Percentiles rank a stretch among this genome's conserved stretches.
phyloP scores from a whole-genome alignment of 495 filamentous ascomycete species.

The Tuber calosporum region DNA sequence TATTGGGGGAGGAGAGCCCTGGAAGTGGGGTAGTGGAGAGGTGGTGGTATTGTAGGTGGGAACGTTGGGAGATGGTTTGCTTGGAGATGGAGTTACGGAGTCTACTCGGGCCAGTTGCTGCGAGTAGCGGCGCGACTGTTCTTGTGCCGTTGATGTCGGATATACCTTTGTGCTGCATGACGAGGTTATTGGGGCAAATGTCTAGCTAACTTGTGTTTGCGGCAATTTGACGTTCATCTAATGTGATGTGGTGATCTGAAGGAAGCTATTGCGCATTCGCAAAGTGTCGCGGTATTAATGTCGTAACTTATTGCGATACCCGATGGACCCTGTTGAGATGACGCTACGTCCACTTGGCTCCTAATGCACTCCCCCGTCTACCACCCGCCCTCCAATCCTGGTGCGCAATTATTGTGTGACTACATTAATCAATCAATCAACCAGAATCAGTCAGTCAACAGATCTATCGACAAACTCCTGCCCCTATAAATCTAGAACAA shows the following conservation, averaged over 20 bases:
- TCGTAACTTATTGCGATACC: not conserved
- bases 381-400: not conserved
- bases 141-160: not conserved
- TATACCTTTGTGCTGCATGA: not conserved
- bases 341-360: not conserved
- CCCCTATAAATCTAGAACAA: not conserved
- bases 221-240: not conserved
- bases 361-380: not conserved
- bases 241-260: not conserved
- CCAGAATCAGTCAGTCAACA: not conserved
- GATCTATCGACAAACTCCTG: not conserved
- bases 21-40: not conserved
- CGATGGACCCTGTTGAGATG: not conserved
- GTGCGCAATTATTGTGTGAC: not conserved
- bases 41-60: not conserved
- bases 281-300: not conserved
- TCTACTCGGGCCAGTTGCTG: not conserved
- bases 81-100: not conserved
- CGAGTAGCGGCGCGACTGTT: not conserved
- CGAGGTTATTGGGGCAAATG: not conserved
- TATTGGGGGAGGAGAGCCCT: not conserved
- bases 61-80: not conserved
- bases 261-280: not conserved
- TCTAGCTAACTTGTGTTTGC: not conserved
- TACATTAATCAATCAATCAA: not conserved